phyloP scores from a whole-genome alignment of 495 filamentous ascomycete species.

The Podospora comata region DNA sequence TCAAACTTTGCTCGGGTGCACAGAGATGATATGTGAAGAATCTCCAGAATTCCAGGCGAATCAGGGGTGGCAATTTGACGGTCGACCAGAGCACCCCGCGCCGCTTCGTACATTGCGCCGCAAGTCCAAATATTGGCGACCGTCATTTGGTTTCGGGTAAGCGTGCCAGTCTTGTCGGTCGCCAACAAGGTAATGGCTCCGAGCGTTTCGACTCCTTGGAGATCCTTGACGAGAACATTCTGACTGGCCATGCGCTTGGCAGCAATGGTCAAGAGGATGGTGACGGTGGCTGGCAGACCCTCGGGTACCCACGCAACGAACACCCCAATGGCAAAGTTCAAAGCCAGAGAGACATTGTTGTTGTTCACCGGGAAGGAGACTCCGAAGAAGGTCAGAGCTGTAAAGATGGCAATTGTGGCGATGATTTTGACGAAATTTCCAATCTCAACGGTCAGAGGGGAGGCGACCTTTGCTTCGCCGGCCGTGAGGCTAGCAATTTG shows the following conservation, averaged over 20 bases:
- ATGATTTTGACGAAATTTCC: constrained; percentile 29
- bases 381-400: constrained; percentile 19
- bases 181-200: constrained; percentile 30
- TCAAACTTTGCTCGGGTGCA: constrained; percentile 26
- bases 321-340: constrained; percentile 24
- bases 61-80: constrained; percentile 33
- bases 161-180: constrained; percentile 62
- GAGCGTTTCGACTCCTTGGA: constrained; percentile 24
- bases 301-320: constrained; percentile 61
- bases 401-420: constrained; percentile 21
- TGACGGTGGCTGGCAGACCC: constrained; percentile 58
- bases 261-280: constrained; percentile 34
- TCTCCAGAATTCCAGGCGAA: constrained; percentile 53
- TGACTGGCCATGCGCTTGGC: constrained; percentile 23
- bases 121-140: constrained; percentile 50
- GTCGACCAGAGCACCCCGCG: constrained; percentile 38
- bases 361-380: constrained; percentile 24
- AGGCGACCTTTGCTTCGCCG: constrained; percentile 17
- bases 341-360: constrained; percentile 24
- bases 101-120: constrained; percentile 36
- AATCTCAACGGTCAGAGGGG: constrained; percentile 20
- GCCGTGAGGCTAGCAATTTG: constrained; percentile 50
- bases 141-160: constrained; percentile 61
- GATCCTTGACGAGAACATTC: constrained; percentile 26
- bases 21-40: constrained; percentile 41